Base-by-base conservation (phyloP, 2,329 filamentous ascomycete species). In the Magnaporthiopsis poae region DNA sequence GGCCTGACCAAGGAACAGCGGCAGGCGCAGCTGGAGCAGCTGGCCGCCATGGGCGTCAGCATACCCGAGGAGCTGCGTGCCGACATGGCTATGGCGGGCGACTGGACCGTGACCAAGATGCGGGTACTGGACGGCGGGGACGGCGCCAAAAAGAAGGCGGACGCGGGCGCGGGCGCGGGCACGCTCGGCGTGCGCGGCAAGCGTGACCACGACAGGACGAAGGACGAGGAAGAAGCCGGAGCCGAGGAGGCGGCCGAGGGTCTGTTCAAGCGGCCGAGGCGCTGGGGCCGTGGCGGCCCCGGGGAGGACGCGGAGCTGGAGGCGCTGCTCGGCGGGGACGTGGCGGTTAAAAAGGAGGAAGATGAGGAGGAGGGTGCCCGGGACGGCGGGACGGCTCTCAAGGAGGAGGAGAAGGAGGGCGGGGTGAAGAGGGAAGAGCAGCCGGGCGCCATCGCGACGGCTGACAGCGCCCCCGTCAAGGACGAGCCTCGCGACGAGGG, bases 11-110 rank as follows among this genome's bases (percentile, higher is more conserved):
- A 87, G 27, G 84, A 87, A 11, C 89, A 96, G 70, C 81, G 91
- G 66, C 94, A 94, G 77, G 84, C 84, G 66, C 95, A 99, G 78
- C 85, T 96, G 73, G 88, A 92, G 69, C 92, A 98, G 77, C 81
- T 99, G 13, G 92, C 90, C 5, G 90, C 90, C 52, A 84, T 99
- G 82, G 95, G 95, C 0, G 87, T 99, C 63, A 86, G 87, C 62
- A 85, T 98, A 66, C 95, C 95, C 0, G 88, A 91, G 61, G 88
- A 90, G 70, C 87, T 91, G 67, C 83, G 91, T 68, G 82, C 84
- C 2, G 91, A 95, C 68, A 87, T 97, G 86, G 92, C 93, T 5
- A 87, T 97, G 80, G 88, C 89, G 4, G 92, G 95, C 39, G 90
- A 96, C 65, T 99, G 94, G 94, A 87, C 91, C 0, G 85, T 88